Conservation (phyloP, 345 rosid species). For the Syzygium aromaticum region DNA sequence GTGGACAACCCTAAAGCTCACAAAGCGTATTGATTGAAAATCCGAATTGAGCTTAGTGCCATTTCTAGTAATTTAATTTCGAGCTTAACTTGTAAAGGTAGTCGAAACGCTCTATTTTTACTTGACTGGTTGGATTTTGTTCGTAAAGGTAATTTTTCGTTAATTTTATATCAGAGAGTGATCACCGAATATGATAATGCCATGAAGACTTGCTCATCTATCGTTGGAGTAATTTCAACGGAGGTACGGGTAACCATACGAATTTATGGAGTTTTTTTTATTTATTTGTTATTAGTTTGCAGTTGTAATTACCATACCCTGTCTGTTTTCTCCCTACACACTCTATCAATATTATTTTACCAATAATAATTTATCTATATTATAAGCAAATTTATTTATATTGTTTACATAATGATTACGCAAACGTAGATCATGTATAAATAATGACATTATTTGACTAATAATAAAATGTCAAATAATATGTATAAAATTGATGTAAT, state of each 20-base stretch:
- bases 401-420: not conserved
- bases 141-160: too few relatives aligned
- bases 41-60: not conserved
- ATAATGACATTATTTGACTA: not conserved
- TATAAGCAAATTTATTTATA: too few relatives aligned
- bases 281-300: not conserved
- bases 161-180: not conserved
- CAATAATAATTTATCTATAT: too few relatives aligned
- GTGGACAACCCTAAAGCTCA: fast-evolving
- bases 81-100: not conserved
- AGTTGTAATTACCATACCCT: not conserved
- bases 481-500: not conserved
- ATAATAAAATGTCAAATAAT: not conserved
- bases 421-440: not conserved
- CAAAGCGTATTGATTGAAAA: too few relatives aligned
- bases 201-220: not conserved
- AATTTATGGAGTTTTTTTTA: not conserved
- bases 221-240: not conserved
- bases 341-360: not conserved
- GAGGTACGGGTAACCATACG: not conserved
- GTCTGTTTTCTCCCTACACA: not conserved
- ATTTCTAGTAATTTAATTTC: not conserved
- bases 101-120: not conserved
- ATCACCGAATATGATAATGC: not conserved
- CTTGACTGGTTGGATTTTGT: not conserved